Base-by-base conservation (phyloP, 257 asterid genomes). In the Salvia splendens region DNA sequence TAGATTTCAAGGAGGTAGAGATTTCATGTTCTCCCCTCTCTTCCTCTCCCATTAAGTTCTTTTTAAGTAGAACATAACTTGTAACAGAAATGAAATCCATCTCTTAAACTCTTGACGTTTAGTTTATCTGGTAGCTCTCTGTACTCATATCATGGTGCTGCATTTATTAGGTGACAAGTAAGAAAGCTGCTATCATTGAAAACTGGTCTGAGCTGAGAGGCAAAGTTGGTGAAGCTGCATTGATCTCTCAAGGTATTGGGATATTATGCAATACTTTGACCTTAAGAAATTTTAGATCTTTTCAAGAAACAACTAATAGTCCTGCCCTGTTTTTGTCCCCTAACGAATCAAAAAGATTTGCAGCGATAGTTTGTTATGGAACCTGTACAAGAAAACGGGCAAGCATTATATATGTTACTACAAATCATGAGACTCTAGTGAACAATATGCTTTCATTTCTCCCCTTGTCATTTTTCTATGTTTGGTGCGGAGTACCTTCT, bases 1-100 rank as follows among this genome's bases (percentile, higher is more conserved):
- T 94, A 63, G 99, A 94, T 79, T 94, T 94, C 71, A 81, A 85
- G 79, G 99, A 94, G 99, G 99, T 94, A 74, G 57, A 65, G 8
- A 38, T 30, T 42, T 51, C 14, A 16, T 12, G 57, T 58, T 7
- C 56, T 30, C 48, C 17, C 69, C n/a, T 16, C 56, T 41, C 53
- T 42, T 48, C 15, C 45, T 12, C 43, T 51, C 52, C 46, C 12
- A 41, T 52, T 40, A 55, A 50, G 51, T 42, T 65, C 42, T 62
- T 32, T 67, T 28, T 46, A 8, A 28, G 16, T 17, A 48, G 41
- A 47, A 54, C 46, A 16, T 9, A 12, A 45, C 68, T 52, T 33
- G 11, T 17, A 28, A 8, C 6, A 49, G 57, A 64, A 55, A 49
- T 68, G 58, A 68, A 59, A 59, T 51, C 15, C 11, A 41, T 45